A percentile compares a stretch with the other conserved stretches of the same genome.
These are phyloP conservation scores for Wickerhamiella allomyrinae DNA, from an alignment of 805 yeast genomes.

Conservation along the genomic window DNA sequence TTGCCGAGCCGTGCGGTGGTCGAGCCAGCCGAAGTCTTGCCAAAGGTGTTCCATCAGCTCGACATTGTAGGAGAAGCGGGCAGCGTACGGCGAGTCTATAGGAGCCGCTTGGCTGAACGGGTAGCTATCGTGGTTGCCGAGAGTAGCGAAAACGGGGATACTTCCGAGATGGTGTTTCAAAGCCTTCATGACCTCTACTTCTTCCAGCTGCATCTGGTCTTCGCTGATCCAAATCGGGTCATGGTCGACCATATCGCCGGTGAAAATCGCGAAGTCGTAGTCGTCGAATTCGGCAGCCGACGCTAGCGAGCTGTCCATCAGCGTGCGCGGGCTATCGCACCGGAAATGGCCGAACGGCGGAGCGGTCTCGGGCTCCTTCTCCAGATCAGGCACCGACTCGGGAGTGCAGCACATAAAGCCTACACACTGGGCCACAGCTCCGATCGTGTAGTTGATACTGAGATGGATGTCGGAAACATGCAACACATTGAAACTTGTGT, in stretches of 20 bases:
- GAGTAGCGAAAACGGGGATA: constrained; percentile 44
- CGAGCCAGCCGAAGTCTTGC: constrained; percentile 35
- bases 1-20: constrained; percentile 23
- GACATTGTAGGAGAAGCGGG: constrained; percentile 33
- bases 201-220: constrained; percentile 40
- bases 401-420: constrained; percentile 44
- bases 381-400: constrained; percentile 28
- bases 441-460: constrained; percentile 35
- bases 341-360: constrained; percentile 44
- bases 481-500: constrained; percentile 39
- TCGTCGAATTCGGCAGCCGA: constrained; percentile 23
- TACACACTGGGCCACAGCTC: constrained; percentile 29
- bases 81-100: constrained; percentile 30
- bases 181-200: constrained; percentile 35
- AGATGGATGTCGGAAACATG: constrained; percentile 57
- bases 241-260: constrained; percentile 66
- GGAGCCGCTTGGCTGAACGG: constrained; percentile 62
- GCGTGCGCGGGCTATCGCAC: constrained; percentile 53
- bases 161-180: constrained; percentile 37
- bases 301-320: constrained; percentile 44
- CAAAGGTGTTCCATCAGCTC: constrained; percentile 37
- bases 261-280: constrained; percentile 51
- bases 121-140: constrained; percentile 62
- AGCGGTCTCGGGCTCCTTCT: constrained; percentile 32
- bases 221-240: constrained; percentile 34